Percentiles rank a stretch among this genome's conserved stretches.
phyloP scores from a whole-genome alignment of 164 flowering plant species.

The Vitis labrusca region DNA sequence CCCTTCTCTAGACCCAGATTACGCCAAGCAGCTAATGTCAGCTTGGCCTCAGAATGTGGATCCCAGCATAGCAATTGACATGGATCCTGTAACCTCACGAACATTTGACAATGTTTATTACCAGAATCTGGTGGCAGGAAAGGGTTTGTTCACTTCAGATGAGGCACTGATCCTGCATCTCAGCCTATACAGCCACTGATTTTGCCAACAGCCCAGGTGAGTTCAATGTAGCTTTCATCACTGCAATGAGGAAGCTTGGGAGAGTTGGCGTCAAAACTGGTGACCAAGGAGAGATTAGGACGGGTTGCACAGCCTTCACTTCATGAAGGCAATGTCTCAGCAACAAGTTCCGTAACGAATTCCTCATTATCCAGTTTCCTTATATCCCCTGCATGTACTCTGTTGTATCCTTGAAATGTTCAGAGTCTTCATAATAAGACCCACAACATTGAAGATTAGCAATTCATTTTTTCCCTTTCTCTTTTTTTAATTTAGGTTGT shows the following conservation, averaged over 20 bases:
- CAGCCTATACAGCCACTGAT: constrained; percentile 34
- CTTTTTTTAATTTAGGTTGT: too few species aligned
- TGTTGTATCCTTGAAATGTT: too few species aligned
- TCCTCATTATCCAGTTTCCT: too few species aligned
- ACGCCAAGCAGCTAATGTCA: constrained; percentile 55
- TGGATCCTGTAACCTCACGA: constrained; percentile 65
- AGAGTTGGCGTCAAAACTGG: constrained; percentile 66
- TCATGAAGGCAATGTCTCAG: constrained; percentile 11
- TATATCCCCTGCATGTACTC: too few species aligned
- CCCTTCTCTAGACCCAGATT: constrained; percentile 57
- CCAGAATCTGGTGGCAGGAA: constrained; percentile 52
- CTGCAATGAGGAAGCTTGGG: constrained; percentile 70
- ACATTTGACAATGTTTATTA: constrained; percentile 64
- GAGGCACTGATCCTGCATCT: constrained; percentile 44
- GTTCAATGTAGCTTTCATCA: constrained; percentile 47
- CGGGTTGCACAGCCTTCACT: constrained; percentile 60
- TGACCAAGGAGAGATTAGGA: constrained; percentile 49
- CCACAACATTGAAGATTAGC: too few species aligned
- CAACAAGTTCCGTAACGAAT: too few species aligned
- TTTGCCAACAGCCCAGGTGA: constrained; percentile 41
- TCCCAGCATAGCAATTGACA: constrained; percentile 49
- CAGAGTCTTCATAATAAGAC: too few species aligned
- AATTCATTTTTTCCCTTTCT: too few species aligned
- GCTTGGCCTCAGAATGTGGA: constrained; percentile 55
- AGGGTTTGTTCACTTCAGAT: constrained; percentile 75